Evolutionary conservation across 2,329 filamentous ascomycete species (phyloP), one percentile per base, ranked within the genome.

Genomic region (Scytalidium sp.): DNA sequence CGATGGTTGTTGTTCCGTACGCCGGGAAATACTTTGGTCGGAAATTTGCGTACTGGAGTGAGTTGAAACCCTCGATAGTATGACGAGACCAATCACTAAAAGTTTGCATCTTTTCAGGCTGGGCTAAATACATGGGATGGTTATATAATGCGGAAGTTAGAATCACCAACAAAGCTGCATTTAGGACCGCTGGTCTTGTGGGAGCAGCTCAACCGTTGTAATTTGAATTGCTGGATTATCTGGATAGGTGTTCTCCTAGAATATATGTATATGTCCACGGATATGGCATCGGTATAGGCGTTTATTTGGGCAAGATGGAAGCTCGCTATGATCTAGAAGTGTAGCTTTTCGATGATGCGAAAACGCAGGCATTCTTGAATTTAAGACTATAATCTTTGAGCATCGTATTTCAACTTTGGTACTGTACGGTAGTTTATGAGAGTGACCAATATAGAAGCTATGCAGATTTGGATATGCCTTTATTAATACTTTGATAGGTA

Each of bases 1-100:
- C 89, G 19, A 96, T 99, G 90, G 88, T 97, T 44, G 70, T 97
- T 60, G 87, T 99, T 45, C 94, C 94, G 2, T 97, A 96, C 69
- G 75, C 90, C 59, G 94, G 94, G 51, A 99, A 97, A 72, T 97
- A 91, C 72, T 83, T 97, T 68, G 94, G 94, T 42, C 81, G 94
- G 67, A 95, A 90, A 70, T 95, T 92, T 74, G 93, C 93, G 52
- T 97, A 96, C 67, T 97, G 91, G 90, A 90, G 93, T 97, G 78
- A 67, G 87, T 76, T 20, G 51, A 20, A 15, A 36, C 15, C 17
- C 7, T 27, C n/a, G 25, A 36, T 36, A 36, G 13, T n/a, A 36
- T 9, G 15, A 5, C 13, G 32, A 36, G 32, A 36, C 13, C 8
- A 7, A 36, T 10, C 15, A n/a, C 32, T 36, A 36, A 36, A n/a